A percentile compares a stretch with the other conserved stretches of the same genome.
Conservation (phyloP, 345 rosid genomes). For the Abelmoschus esculentus region DNA sequence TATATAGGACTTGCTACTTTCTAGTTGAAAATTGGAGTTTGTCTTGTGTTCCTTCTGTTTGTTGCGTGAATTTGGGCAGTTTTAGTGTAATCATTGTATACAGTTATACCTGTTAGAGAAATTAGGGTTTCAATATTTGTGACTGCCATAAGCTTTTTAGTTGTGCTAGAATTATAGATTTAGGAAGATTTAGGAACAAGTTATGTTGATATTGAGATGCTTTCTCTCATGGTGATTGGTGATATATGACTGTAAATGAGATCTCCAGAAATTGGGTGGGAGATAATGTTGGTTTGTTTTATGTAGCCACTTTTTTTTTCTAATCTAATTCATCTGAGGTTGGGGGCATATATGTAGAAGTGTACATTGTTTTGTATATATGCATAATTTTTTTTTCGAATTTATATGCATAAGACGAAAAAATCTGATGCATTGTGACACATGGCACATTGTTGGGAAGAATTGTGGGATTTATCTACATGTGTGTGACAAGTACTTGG, state of each 20-base stretch:
- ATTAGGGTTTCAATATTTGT: no score
- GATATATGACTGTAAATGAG: neutral
- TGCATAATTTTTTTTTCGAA: neutral
- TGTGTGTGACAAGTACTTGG: neutral
- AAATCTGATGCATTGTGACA: neutral
- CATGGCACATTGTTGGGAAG: neutral
- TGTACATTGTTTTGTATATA: neutral
- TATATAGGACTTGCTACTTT: no score
- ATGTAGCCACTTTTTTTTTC: neutral
- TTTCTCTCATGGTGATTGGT: conserved; percentile 3
- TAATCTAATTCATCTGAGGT: neutral
- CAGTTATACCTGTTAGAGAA: neutral
- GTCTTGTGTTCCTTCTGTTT: neutral
- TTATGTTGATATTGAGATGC: neutral
- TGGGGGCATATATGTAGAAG: neutral
- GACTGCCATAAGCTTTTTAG: no score
- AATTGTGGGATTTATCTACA: conserved; percentile 1
- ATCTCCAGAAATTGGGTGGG: no score
- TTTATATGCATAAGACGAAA: conserved; percentile 13
- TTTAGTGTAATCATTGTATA: neutral
- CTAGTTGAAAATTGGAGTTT: no score
- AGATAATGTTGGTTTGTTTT: neutral
- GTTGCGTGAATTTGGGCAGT: neutral
- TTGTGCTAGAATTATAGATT: neutral
- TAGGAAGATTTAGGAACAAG: no score